Evolutionary conservation across 2,329 filamentous ascomycete species (phyloP), one percentile per base, ranked within the genome.

Genomic region (Talaromyces pinophilus): DNA sequence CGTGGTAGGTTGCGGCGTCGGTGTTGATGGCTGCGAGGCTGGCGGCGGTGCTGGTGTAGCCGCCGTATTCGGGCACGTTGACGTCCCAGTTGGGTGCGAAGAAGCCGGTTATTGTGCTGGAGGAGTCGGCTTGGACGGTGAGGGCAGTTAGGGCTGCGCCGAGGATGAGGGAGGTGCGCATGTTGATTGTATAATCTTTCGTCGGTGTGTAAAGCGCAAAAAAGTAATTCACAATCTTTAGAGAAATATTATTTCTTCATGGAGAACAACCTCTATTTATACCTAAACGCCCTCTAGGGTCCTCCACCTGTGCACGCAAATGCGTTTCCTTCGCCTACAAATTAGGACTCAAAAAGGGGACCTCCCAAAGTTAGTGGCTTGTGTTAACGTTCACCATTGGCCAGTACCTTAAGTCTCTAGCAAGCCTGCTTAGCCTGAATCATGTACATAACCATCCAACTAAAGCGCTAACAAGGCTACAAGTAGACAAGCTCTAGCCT

Each of bases 1-100:
- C 66, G 33, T 72, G 59, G 69, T 73, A 74, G 46, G 72, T 74
- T 13, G 71, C 68, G 5, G 68, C 68, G 1, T 54, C n/a, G 25
- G 70, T 60, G 44, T 74, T 70, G 66, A 73, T 65, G 2, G 54
- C 66, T 3, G 64, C 71, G 17, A 73, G 33, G 46, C 72, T 74
- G 68, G 70, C 72, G 17, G 66, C 72, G 2, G 66, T 72, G 64
- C 71, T 72, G 50, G 68, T 66, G 46, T 55, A 61, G 15, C 59
- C 65, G 64, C 70, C 70, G n/a, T 54, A 40, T 0, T 22, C 5
- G 0, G 57, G 35, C 2, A 60, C n/a, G 25, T 25, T 46, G 2
- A 42, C 60, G 15, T 60, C 48, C 62, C 68, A 71, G 38, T 17
- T 2, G 19, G 69, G 68, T 22, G 1, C 35, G 63, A 68, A 72